Evolutionary conservation across 1,284 basidiomycete genomes (phyloP), one percentile per base, ranked within the genome.

Genomic region (Bjerkandera adusta): DNA sequence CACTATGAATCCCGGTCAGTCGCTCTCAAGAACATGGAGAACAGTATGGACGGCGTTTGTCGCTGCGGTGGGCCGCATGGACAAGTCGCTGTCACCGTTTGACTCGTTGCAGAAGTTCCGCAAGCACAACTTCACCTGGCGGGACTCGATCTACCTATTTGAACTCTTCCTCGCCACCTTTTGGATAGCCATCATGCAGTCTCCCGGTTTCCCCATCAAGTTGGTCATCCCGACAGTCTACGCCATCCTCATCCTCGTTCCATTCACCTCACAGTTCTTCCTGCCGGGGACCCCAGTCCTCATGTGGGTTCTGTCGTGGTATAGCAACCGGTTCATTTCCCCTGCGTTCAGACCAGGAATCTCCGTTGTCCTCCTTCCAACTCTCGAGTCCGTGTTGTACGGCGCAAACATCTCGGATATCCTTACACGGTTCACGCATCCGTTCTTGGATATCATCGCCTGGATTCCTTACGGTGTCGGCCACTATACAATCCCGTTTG

Each of bases 361-460:
- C 44, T 95, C 91, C 57, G 95, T 99, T 47, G 87, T 90, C 8
- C 78, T 98, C 21, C 81, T 98, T 3, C 96, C 96, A 0, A 96
- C 95, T 0, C 80, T 98, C 46, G 96, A 99, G 66, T 86, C 89
- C 7, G 92, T 97, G 25, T 76, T 97, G 24, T 98, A 97, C 65
- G 96, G 96, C 8, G 95, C 93, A 42, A 98, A 97, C 70, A 95
- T 98, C 52, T 94, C 91, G 27, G 94, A 97, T 67, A 88, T 98
- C 61, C 83, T 98, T 52, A 98, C 95, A 3, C 81, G 93, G 15
- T 93, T 85, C 68, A 97, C 95, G 2, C 90, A 97, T 60, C 91
- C 94, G 3, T 57, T 92, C 20, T 81, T 99, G 43, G 96, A 99
- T 64, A 79, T 99, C 51, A 62, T 97, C 44, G 95, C 95, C 0